These are phyloP conservation scores for Macadamia integrifolia DNA, from an alignment of 164 flowering plant genomes.

Conservation along the genomic window DNA sequence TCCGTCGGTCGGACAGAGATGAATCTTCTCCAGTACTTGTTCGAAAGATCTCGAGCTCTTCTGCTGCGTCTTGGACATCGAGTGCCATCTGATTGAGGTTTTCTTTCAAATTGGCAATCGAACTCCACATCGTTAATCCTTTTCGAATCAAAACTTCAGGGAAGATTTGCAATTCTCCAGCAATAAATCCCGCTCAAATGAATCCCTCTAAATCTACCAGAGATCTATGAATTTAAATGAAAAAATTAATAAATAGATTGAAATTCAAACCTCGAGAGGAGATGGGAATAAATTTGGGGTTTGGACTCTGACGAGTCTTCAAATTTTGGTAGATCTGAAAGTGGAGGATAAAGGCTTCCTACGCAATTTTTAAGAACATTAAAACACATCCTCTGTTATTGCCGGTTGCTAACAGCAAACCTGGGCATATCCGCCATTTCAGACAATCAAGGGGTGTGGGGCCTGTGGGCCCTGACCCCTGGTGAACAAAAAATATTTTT, in stretches of 20 bases:
- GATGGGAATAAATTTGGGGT: background rate
- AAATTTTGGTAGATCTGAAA: slow-evolving; percentile 3
- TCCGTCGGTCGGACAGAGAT: slow-evolving; percentile 45
- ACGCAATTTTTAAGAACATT: background rate
- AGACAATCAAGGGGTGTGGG: too few species aligned
- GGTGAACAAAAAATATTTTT: too few species aligned
- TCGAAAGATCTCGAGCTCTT: slow-evolving; percentile 48
- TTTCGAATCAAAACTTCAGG: background rate
- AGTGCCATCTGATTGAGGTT: slow-evolving; percentile 78
- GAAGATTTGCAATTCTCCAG: too few species aligned
- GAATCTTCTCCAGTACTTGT: slow-evolving; percentile 27
- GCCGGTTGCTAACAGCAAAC: background rate
- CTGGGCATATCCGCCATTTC: background rate
- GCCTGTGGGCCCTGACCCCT: too few species aligned
- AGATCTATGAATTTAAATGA: background rate
- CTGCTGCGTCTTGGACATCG: slow-evolving; percentile 74
- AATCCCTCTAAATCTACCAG: background rate
- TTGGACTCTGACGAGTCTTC: background rate
- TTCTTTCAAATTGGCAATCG: slow-evolving; percentile 69
- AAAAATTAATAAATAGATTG: background rate
- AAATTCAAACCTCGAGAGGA: too few species aligned
- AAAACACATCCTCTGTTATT: background rate
- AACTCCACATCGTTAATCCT: slow-evolving; percentile 22
- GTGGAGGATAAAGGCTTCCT: background rate
- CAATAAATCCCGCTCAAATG: too few species aligned